Evolutionary conservation across 805 yeast species (phyloP).

Genomic region (Saccharomycopsis fibuligera): DNA sequence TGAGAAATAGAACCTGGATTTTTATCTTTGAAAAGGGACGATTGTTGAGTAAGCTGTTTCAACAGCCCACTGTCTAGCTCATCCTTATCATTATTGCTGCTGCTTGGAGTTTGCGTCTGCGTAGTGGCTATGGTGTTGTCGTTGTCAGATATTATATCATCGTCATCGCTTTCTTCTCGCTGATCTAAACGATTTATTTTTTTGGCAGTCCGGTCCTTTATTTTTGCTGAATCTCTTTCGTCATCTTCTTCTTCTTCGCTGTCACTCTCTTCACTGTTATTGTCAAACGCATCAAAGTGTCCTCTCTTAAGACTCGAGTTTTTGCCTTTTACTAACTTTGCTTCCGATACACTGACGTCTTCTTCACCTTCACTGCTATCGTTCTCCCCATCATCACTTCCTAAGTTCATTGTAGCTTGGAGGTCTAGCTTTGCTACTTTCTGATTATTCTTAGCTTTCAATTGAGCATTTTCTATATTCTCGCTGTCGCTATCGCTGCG

Average conservation of each 20-base stretch:
- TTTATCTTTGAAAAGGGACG: constrained; percentile 13
- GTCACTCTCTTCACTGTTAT: constrained; percentile 21
- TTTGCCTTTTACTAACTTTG: neutral
- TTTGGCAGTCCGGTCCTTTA: constrained; percentile 6
- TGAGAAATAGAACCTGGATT: constrained; percentile 22
- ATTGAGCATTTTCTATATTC: no score
- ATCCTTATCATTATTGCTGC: constrained; percentile 3
- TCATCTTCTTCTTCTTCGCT: constrained; percentile 24
- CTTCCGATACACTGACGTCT: neutral
- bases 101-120: neutral
- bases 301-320: constrained; percentile 3
- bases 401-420: neutral
- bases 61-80: constrained; percentile 21
- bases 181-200: constrained; percentile 26
- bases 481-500: no score
- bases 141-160: constrained; percentile 16
- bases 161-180: constrained; percentile 22
- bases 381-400: neutral
- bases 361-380: neutral
- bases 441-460: no score
- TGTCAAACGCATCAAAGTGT: constrained; percentile 15
- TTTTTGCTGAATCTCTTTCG: constrained; percentile 6
- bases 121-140: constrained; percentile 21
- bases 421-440: neutral
- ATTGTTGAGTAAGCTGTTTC: constrained; percentile 16